These are phyloP conservation scores for Colletotrichum sansevieriae DNA, from an alignment of 2,329 filamentous ascomycete genomes.

Conservation along the genomic window DNA sequence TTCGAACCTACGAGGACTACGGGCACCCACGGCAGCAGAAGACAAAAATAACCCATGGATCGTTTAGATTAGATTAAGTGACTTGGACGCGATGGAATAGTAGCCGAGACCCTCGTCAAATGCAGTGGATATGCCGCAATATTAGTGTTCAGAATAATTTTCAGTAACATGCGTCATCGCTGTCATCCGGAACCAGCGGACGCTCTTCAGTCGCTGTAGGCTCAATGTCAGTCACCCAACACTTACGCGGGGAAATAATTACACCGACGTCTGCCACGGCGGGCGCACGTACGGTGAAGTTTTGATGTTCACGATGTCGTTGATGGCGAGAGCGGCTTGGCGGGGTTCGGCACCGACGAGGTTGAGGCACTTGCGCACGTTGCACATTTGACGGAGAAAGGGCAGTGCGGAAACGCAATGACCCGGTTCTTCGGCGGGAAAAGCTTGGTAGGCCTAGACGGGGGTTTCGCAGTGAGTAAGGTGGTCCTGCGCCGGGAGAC, in stretches of 20 bases:
- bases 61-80: no score
- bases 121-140: no score
- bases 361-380: conserved; percentile 36
- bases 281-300: neutral
- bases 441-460: neutral
- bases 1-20: no score
- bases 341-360: conserved; percentile 19
- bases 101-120: no score
- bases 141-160: no score
- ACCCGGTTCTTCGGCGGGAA: conserved; percentile 10
- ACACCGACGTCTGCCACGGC: neutral
- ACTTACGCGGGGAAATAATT: neutral
- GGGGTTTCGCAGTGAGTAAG: neutral
- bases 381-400: conserved; percentile 23
- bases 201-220: no score
- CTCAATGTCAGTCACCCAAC: no score
- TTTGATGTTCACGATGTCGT: neutral
- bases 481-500: neutral
- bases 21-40: no score
- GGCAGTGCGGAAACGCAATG: conserved; percentile 32
- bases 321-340: conserved; percentile 5
- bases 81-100: no score
- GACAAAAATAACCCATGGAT: no score
- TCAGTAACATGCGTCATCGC: no score
- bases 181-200: no score